phyloP scores from a whole-genome alignment of 106 monocot species.

The Dendrobium huoshanense region DNA sequence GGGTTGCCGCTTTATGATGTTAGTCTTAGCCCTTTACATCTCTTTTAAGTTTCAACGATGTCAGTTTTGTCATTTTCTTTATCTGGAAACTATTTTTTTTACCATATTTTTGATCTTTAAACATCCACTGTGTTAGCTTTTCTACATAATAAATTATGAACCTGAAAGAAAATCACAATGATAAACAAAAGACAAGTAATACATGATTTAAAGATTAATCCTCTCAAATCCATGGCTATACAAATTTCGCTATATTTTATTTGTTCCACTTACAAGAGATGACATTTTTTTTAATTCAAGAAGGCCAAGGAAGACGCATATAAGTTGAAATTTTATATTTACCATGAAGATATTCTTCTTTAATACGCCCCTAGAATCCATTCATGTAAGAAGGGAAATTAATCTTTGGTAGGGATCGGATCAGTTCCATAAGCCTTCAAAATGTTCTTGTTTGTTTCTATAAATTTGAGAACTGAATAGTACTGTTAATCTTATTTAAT shows the following conservation, averaged over 20 bases:
- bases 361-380: neutral
- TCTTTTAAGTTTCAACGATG: neutral
- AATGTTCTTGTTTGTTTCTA: neutral
- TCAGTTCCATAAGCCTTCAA: neutral
- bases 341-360: neutral
- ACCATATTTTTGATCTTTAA: neutral
- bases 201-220: neutral
- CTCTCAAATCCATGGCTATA: neutral
- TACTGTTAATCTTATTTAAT: neutral
- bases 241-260: no score
- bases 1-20: conserved; percentile 60
- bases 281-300: neutral
- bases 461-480: neutral
- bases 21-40: conserved; percentile 7
- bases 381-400: neutral
- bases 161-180: neutral
- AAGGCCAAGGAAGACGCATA: neutral
- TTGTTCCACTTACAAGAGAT: neutral
- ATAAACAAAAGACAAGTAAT: neutral
- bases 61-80: neutral
- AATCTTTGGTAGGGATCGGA: neutral
- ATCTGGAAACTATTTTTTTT: neutral
- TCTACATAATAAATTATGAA: neutral
- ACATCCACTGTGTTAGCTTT: neutral
- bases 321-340: neutral